Conservation (phyloP, 805 yeast genomes). For the Cyberlindnera amylophila region DNA sequence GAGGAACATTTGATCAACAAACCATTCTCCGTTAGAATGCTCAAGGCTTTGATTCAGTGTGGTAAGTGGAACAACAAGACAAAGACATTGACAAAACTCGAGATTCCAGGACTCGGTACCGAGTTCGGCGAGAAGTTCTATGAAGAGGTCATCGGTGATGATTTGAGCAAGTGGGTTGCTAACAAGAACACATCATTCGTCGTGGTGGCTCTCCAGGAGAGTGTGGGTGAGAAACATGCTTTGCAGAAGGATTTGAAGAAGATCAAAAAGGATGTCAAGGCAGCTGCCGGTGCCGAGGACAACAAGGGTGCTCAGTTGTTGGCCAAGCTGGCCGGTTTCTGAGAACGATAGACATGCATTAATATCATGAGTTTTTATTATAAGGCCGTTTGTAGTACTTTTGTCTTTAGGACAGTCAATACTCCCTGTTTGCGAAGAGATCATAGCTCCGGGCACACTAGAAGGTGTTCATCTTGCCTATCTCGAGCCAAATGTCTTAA, state of each 20-base stretch:
- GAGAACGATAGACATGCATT: slow-evolving; percentile 1
- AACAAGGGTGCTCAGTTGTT: slow-evolving; percentile 67
- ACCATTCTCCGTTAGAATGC: slow-evolving; percentile 70
- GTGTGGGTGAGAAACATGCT: slow-evolving; percentile 44
- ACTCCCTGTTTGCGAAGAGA: no score
- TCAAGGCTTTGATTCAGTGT: slow-evolving; percentile 77
- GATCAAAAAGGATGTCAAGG: slow-evolving; percentile 39
- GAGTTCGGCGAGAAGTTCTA: slow-evolving; percentile 56
- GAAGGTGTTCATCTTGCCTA: no score
- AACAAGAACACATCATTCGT: slow-evolving; percentile 72
- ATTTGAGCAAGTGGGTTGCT: slow-evolving; percentile 62
- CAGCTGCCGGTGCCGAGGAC: slow-evolving; percentile 34
- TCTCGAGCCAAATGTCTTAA: no score
- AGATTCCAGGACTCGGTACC: slow-evolving; percentile 48
- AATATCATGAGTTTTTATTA: background rate
- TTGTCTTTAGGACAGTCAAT: no score
- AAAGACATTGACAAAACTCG: slow-evolving; percentile 44
- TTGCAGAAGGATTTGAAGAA: slow-evolving; percentile 54
- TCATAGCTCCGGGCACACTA: no score
- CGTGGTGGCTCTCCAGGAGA: slow-evolving; percentile 74
- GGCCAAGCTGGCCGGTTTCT: slow-evolving; percentile 32
- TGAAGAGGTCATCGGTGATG: slow-evolving; percentile 46
- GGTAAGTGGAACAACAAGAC: slow-evolving; percentile 75
- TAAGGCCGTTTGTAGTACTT: no score
- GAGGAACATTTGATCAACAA: slow-evolving; percentile 66